A percentile compares a stretch with the other conserved stretches of the same genome.
These are phyloP conservation scores for Apiospora kogelbergensis DNA, from an alignment of 2,329 filamentous ascomycete genomes.

Conservation along the genomic window DNA sequence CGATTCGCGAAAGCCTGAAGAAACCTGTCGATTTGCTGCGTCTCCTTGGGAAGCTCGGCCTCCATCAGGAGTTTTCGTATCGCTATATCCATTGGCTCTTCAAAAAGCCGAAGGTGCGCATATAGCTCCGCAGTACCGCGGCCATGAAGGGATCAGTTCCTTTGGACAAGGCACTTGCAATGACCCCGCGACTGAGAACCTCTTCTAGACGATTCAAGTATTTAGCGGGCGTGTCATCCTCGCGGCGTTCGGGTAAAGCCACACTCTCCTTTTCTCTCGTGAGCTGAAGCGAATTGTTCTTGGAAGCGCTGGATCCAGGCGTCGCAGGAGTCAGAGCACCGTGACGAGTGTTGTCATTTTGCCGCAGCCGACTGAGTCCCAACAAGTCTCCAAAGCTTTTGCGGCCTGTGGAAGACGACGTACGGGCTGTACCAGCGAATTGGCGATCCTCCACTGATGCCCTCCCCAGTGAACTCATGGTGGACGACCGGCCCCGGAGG, in stretches of 20 bases:
- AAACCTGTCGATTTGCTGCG: slow-evolving; percentile 94
- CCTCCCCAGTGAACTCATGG: slow-evolving; percentile 78
- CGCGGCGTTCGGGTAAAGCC: slow-evolving; percentile 73
- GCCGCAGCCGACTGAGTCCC: slow-evolving; percentile 73
- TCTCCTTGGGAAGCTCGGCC: slow-evolving; percentile 93
- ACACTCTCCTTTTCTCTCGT: slow-evolving; percentile 61
- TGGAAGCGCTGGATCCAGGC: slow-evolving; percentile 69
- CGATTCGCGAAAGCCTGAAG: slow-evolving; percentile 92
- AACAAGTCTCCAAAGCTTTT: slow-evolving; percentile 93
- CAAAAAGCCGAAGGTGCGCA: slow-evolving; percentile 95
- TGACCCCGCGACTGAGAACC: slow-evolving; percentile 74
- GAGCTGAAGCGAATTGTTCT: slow-evolving; percentile 80
- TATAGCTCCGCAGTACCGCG: slow-evolving; percentile 87
- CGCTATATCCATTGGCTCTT: slow-evolving; percentile 97
- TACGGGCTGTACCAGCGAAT: slow-evolving; percentile 66
- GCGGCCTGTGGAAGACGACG: slow-evolving; percentile 84
- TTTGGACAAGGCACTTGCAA: slow-evolving; percentile 84
- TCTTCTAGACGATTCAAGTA: slow-evolving; percentile 85
- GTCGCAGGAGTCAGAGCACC: slow-evolving; percentile 69
- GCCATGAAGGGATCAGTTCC: slow-evolving; percentile 81
- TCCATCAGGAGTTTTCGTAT: slow-evolving; percentile 95
- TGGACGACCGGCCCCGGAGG: slow-evolving; percentile 79
- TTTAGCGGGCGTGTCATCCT: slow-evolving; percentile 86
- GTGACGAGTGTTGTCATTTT: slow-evolving; percentile 73
- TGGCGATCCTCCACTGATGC: slow-evolving; percentile 71